Evolutionary conservation across 768 basidiomycete genomes (phyloP), one percentile per base, ranked within the genome.

Genomic region (Hypholoma fasciculare): DNA sequence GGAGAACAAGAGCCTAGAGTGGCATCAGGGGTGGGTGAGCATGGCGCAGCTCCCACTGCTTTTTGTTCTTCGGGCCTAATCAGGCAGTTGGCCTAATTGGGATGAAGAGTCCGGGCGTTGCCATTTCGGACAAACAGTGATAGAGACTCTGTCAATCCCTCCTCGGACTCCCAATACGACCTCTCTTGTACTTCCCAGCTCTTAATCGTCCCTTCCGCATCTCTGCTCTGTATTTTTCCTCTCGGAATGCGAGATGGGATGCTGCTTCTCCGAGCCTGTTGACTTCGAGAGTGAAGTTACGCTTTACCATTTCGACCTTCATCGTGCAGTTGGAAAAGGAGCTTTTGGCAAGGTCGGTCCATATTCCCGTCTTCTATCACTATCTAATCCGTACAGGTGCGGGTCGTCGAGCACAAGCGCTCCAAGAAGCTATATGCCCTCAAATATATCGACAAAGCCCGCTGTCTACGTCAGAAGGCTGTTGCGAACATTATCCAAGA

Each of bases 381-480:
- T 38, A 38, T 47, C 23, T 20, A 46, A 19, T 55, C 49, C 27
- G 50, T 39, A 34, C 50, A 96, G 94, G 96, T 98, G 71, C 87
- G 96, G 69, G 95, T 98, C 47, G 94, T 98, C 61, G 94, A 98
- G 72, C 95, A 97, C 78, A 97, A 96, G 72, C 87, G 88, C 68
- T 85, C 92, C 2, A 95, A 94, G 70, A 86, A 93, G 65, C 81
- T 98, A 1, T 97, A 92, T 69, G 96, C 96, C 19, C 86, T 98
- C 75, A 98, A 98, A 70, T 98, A 98, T 77, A 95, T 98, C 77
- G 96, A 98, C 74, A 98, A 98, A 74, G 82, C 92, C 47, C 88
- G 87, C 69, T 92, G 94, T 72, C 88, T 94, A 59, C 88, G 88
- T 69, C 93, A 94, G 77, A 92, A 90, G 72, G 93, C 95, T 11